Evolutionary conservation across 306 rosid species (phyloP).

Genomic region (Trichosanthes cucumerina): DNA sequence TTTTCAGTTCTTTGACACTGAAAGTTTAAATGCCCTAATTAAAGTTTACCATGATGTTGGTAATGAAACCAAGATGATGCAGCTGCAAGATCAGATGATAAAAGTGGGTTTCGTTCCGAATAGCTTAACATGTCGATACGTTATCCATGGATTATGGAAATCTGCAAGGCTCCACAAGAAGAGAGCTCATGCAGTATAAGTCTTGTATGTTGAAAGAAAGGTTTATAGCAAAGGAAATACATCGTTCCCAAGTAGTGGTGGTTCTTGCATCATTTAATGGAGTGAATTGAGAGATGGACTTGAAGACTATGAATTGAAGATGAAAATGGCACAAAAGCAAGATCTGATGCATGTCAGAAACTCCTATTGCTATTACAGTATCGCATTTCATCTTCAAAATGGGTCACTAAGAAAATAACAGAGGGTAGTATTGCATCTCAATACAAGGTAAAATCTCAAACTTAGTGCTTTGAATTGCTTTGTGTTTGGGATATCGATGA

Average conservation of each 20-base stretch:
- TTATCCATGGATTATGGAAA: slow-evolving; percentile 57
- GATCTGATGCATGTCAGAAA: background rate
- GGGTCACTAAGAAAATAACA: background rate
- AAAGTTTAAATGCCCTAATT: slow-evolving; percentile 59
- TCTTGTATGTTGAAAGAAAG: background rate
- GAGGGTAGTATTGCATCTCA: background rate
- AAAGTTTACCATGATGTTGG: slow-evolving; percentile 42
- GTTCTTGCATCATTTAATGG: background rate
- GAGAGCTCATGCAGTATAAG: background rate
- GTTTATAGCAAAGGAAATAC: background rate
- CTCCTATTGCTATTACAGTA: background rate
- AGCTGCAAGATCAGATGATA: slow-evolving; percentile 55
- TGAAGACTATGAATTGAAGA: background rate
- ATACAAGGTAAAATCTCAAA: background rate
- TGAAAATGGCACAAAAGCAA: background rate
- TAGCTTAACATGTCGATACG: slow-evolving; percentile 48
- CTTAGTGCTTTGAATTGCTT: background rate
- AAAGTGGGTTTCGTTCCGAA: slow-evolving; percentile 67
- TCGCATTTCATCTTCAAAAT: background rate
- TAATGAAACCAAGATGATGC: slow-evolving; percentile 45
- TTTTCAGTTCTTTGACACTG: slow-evolving; percentile 50
- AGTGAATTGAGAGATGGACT: background rate
- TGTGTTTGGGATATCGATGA: background rate
- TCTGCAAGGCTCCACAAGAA: slow-evolving; percentile 8
- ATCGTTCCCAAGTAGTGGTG: background rate